phyloP scores from a whole-genome alignment of 2,329 filamentous ascomycete species.

The Aspergillus japonicus region DNA sequence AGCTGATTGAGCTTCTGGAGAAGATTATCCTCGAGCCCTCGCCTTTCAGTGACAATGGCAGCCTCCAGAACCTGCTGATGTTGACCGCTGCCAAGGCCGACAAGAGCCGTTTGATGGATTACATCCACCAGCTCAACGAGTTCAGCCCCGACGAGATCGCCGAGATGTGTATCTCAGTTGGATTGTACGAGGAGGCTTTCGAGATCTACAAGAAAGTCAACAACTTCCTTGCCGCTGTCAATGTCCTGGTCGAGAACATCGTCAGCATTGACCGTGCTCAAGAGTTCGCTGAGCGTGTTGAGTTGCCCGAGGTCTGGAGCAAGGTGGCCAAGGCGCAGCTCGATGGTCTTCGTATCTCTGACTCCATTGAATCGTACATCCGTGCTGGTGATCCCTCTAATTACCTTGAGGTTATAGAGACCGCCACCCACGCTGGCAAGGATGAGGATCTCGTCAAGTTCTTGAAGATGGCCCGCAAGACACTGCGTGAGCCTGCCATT shows the following conservation, averaged over 20 bases:
- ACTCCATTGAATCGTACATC: conserved; percentile 96
- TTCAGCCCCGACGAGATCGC: conserved; percentile 94
- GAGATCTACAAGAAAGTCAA: conserved; percentile 98
- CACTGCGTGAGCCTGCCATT: conserved; percentile 85
- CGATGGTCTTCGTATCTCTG: conserved; percentile 86
- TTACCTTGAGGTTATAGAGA: conserved; percentile 94
- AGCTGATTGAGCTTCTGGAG: conserved; percentile 95
- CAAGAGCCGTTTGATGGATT: conserved; percentile 90
- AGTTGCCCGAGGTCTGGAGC: conserved; percentile 95
- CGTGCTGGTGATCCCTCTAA: conserved; percentile 90
- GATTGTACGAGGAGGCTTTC: conserved; percentile 93
- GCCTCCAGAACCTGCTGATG: conserved; percentile 92
- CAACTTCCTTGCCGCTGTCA: conserved; percentile 80
- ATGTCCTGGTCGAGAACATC: conserved; percentile 91
- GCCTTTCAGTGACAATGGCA: conserved; percentile 95
- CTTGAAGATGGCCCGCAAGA: conserved; percentile 96
- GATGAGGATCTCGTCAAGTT: conserved; percentile 97
- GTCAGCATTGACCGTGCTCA: conserved; percentile 98
- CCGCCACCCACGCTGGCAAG: conserved; percentile 91
- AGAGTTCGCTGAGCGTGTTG: conserved; percentile 91
- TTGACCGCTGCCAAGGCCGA: conserved; percentile 96
- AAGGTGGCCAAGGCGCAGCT: conserved; percentile 97
- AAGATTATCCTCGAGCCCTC: conserved; percentile 99
- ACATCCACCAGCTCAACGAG: conserved; percentile 85
- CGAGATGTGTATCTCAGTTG: conserved; percentile 87